These are phyloP conservation scores for Achaetomiella virescens DNA, from an alignment of 495 filamentous ascomycete species.

Conservation along the genomic window DNA sequence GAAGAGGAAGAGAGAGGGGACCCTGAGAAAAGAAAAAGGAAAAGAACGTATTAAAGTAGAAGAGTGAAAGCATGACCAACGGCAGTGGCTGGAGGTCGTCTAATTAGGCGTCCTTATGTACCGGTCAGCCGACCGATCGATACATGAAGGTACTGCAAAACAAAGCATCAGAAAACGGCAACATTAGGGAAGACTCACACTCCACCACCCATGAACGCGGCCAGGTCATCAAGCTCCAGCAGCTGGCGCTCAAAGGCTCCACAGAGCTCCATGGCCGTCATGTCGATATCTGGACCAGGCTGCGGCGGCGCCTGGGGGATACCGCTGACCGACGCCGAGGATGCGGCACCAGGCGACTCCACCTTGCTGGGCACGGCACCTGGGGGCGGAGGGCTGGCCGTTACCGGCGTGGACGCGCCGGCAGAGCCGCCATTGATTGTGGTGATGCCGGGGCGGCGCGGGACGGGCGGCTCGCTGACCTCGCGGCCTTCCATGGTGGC, in stretches of 20 bases:
- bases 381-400: constrained; percentile 37
- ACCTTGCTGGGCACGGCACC: constrained; percentile 22
- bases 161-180: not conserved
- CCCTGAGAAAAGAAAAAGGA: too few relatives aligned
- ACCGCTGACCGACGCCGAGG: constrained; percentile 24
- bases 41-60: too few relatives aligned
- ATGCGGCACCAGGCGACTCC: constrained; percentile 35
- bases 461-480: constrained; percentile 35
- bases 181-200: constrained; percentile 31
- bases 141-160: not conserved
- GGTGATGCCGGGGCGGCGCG: constrained; percentile 40
- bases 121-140: constrained; percentile 2
- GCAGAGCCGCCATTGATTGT: constrained; percentile 47
- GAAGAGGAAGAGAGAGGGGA: too few relatives aligned
- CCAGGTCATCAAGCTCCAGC: constrained; percentile 45
- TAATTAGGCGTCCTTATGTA: too few relatives aligned
- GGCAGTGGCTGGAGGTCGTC: too few relatives aligned
- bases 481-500: constrained; percentile 29
- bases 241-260: constrained; percentile 45
- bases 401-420: constrained; percentile 36
- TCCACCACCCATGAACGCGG: constrained; percentile 48
- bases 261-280: constrained; percentile 46
- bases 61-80: too few relatives aligned
- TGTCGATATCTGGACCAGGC: constrained; percentile 32
- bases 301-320: constrained; percentile 1